Evolutionary conservation across 805 yeast genomes (phyloP).

Genomic region (Ogataea nitratoaversa): DNA sequence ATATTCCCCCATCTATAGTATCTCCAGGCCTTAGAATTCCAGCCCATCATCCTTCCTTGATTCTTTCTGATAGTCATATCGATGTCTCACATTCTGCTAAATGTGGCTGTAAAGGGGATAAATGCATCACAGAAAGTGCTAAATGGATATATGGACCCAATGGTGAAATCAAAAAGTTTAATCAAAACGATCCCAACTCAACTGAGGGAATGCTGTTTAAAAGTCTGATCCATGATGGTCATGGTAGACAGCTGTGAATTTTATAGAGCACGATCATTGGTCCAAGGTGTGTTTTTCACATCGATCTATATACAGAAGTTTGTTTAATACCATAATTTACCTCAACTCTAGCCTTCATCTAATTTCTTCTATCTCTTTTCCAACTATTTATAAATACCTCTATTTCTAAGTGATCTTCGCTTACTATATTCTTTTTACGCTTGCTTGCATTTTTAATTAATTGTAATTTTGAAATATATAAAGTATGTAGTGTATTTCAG

Average conservation of each 20-base stretch:
- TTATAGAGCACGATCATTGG: too few species aligned
- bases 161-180: slow-evolving; percentile 28
- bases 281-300: too few species aligned
- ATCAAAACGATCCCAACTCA: slow-evolving; percentile 19
- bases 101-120: slow-evolving; percentile 34
- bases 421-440: too few species aligned
- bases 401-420: too few species aligned
- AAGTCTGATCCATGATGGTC: slow-evolving; percentile 17
- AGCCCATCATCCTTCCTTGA: slow-evolving; percentile 32
- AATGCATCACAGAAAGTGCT: slow-evolving; percentile 31
- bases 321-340: too few species aligned
- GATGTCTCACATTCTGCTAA: slow-evolving; percentile 24
- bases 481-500: too few species aligned
- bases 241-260: slow-evolving; percentile 14
- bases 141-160: slow-evolving; percentile 33
- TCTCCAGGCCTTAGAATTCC: slow-evolving; percentile 27
- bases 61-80: slow-evolving; percentile 27
- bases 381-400: too few species aligned
- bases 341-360: too few species aligned
- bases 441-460: too few species aligned
- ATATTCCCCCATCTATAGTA: slow-evolving; percentile 26
- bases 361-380: too few species aligned
- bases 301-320: too few species aligned
- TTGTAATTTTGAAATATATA: too few species aligned
- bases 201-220: slow-evolving; percentile 30